These are phyloP conservation scores for Zygosaccharomyces pseudobailii DNA, from an alignment of 1,139 yeast genomes.

Conservation along the genomic window DNA sequence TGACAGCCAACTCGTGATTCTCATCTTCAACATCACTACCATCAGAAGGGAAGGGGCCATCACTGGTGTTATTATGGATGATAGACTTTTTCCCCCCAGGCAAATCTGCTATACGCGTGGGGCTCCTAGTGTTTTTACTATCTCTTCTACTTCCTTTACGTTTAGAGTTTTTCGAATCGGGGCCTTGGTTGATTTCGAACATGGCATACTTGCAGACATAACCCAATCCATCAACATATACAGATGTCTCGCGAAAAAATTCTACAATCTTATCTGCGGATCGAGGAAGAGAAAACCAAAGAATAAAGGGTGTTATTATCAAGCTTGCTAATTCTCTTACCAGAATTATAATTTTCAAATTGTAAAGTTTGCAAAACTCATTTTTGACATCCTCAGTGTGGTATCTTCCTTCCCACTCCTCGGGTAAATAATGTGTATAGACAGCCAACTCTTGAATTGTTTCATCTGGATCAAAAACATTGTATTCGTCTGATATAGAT, in stretches of 20 bases:
- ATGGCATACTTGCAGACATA: conserved; percentile 92
- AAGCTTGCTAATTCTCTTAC: conserved; percentile 76
- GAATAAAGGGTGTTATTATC: conserved; percentile 76
- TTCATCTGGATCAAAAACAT: conserved; percentile 86
- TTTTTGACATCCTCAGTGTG: conserved; percentile 79
- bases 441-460: conserved; percentile 72
- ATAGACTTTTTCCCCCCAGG: background rate
- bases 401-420: conserved; percentile 75
- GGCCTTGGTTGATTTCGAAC: conserved; percentile 51
- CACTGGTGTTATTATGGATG: conserved; percentile 2
- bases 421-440: conserved; percentile 86
- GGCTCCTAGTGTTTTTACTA: conserved; percentile 9
- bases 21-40: conserved; percentile 23
- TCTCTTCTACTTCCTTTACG: conserved; percentile 47
- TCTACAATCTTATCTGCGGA: conserved; percentile 75
- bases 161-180: conserved; percentile 32
- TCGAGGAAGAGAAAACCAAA: conserved; percentile 77
- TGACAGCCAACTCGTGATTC: conserved; percentile 56
- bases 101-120: background rate
- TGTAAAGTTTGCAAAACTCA: conserved; percentile 76
- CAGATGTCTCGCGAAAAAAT: conserved; percentile 81
- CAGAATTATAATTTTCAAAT: conserved; percentile 67
- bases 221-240: conserved; percentile 91
- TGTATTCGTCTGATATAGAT: conserved; percentile 55
- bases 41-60: conserved; percentile 8